phyloP scores from a whole-genome alignment of 257 asterid genomes.

The Solanum peruvianum region DNA sequence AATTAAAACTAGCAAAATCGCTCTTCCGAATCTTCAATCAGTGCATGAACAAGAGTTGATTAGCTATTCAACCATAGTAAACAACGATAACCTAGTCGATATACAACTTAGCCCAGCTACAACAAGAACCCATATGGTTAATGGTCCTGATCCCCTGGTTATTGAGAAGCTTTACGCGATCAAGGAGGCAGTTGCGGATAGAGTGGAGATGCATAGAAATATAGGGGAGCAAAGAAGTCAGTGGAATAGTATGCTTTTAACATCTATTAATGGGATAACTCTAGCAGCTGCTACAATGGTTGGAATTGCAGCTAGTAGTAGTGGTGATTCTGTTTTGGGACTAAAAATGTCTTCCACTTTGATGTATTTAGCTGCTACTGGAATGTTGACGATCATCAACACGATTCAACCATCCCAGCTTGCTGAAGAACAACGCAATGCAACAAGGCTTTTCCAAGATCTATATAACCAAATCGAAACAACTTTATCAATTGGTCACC shows the following conservation, averaged over 20 bases:
- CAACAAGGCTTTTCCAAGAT: conserved; percentile 44
- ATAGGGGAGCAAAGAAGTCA: conserved; percentile 40
- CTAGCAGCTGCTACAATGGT: conserved; percentile 28
- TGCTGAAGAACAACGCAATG: conserved; percentile 73
- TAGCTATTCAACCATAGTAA: background rate
- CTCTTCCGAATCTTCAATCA: background rate
- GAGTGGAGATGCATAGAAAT: conserved; percentile 52
- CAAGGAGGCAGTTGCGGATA: conserved; percentile 43
- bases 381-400: conserved; percentile 14
- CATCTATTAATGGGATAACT: conserved; percentile 34
- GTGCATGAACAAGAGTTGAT: background rate
- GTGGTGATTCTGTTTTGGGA: background rate
- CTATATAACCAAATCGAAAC: conserved; percentile 38
- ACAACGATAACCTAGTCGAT: background rate
- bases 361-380: conserved; percentile 24
- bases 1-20: background rate
- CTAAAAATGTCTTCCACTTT: conserved; percentile 15
- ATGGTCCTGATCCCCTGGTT: conserved; percentile 13
- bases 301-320: conserved; percentile 11
- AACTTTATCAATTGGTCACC: conserved; percentile 18
- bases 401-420: conserved; percentile 69
- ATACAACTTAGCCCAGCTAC: background rate
- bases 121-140: background rate
- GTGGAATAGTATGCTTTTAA: conserved; percentile 39
- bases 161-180: conserved; percentile 35